Evolutionary conservation across 2,329 filamentous ascomycete species (phyloP).

Genomic region (Colletotrichum sp.): DNA sequence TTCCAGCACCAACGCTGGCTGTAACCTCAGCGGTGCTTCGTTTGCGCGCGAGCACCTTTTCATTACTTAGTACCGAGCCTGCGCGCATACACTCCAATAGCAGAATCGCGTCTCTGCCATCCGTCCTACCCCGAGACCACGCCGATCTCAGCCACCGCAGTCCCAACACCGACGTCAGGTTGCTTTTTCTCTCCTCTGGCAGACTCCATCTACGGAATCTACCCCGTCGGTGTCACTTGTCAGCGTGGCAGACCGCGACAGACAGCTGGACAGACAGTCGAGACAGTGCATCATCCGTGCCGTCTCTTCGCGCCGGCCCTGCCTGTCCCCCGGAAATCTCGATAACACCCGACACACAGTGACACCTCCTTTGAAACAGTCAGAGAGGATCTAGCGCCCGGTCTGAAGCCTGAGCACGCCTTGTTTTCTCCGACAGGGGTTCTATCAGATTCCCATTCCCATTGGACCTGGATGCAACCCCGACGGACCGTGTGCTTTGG

Average conservation of each 20-base stretch:
- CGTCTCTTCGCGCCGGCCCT: slow-evolving; percentile 1
- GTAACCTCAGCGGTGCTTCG: neutral
- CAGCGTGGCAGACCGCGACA: neutral
- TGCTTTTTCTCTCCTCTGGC: neutral
- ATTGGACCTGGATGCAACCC: neutral
- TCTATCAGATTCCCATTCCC: neutral
- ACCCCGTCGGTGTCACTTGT: neutral
- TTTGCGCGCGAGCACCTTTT: neutral
- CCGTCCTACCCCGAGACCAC: neutral
- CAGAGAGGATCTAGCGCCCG: slow-evolving; percentile 13
- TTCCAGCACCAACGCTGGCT: neutral
- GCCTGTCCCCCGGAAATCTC: slow-evolving; percentile 8
- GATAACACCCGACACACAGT: slow-evolving; percentile 15
- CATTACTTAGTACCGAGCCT: neutral
- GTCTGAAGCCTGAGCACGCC: neutral
- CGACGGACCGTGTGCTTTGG: slow-evolving; percentile 8
- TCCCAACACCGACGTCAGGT: neutral
- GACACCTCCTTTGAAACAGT: slow-evolving; percentile 18
- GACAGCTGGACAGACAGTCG: neutral
- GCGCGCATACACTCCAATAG: neutral
- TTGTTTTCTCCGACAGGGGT: slow-evolving; percentile 12
- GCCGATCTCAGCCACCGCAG: neutral
- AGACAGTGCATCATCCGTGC: slow-evolving; percentile 18
- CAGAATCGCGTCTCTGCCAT: neutral
- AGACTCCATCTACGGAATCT: neutral